Conservation (phyloP, 768 basidiomycete genomes). For the Lactifluus pinguis region DNA sequence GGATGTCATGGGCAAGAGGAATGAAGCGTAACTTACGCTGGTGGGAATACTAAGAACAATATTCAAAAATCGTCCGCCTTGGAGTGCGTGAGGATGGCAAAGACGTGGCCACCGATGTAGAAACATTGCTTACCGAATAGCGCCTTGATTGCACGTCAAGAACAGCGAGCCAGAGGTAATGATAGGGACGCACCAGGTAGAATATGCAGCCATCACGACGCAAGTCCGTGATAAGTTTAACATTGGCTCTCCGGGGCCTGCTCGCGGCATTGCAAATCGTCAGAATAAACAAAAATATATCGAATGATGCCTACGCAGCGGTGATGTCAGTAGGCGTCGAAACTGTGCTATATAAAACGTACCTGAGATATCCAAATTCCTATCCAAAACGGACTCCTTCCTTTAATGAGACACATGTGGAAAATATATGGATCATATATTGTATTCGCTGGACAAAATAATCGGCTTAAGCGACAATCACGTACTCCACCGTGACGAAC, state of each 20-base stretch:
- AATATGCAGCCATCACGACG: slow-evolving; percentile 30
- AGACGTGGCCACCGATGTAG: background rate
- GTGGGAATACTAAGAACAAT: slow-evolving; percentile 11
- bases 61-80: slow-evolving; percentile 14
- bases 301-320: slow-evolving; percentile 28
- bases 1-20: background rate
- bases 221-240: slow-evolving; percentile 28
- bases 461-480: background rate
- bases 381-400: slow-evolving; percentile 7
- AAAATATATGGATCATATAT: slow-evolving; percentile 1
- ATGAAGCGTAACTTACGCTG: background rate
- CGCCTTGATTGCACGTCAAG: background rate
- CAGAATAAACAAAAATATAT: slow-evolving; percentile 28
- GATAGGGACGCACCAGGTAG: slow-evolving; percentile 26
- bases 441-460: background rate
- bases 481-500: background rate
- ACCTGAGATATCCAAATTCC: slow-evolving; percentile 31
- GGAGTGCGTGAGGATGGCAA: background rate
- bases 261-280: slow-evolving; percentile 31
- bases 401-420: slow-evolving; percentile 12
- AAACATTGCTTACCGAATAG: slow-evolving; percentile 1
- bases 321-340: background rate
- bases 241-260: slow-evolving; percentile 27
- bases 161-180: background rate
- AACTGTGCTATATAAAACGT: background rate